Evolutionary conservation across 306 rosid genomes (phyloP).

Genomic region (Arachis stenosperma): DNA sequence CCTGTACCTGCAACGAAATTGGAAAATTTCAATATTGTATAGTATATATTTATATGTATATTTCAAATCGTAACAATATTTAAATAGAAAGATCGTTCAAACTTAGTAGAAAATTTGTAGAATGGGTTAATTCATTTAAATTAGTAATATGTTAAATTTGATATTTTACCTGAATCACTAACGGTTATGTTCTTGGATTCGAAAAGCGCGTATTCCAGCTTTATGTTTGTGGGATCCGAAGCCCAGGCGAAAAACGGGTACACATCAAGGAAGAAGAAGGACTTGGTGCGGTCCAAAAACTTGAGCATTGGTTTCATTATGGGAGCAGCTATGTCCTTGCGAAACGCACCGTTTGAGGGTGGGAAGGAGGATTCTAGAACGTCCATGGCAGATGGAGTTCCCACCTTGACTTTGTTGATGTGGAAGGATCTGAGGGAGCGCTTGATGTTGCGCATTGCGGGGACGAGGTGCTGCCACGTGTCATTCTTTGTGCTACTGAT

Average conservation of each 20-base stretch:
- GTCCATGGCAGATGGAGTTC: slow-evolving; percentile 70
- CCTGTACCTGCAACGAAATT: slow-evolving; percentile 38
- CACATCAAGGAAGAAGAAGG: slow-evolving; percentile 74
- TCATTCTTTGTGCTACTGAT: slow-evolving; percentile 32
- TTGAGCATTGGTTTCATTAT: slow-evolving; percentile 64
- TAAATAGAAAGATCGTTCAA: too few species aligned
- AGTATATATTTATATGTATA: too few species aligned
- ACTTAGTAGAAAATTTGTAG: too few species aligned
- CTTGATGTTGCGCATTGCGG: slow-evolving; percentile 66
- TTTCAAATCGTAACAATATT: too few species aligned
- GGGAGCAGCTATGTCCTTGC: slow-evolving; percentile 47
- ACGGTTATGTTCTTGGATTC: slow-evolving; percentile 47
- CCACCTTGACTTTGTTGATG: slow-evolving; percentile 62
- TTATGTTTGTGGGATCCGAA: slow-evolving; percentile 52
- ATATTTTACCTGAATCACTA: slow-evolving; percentile 51
- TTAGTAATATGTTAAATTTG: too few species aligned
- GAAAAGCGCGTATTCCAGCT: slow-evolving; percentile 61
- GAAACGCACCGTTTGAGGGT: slow-evolving; percentile 73
- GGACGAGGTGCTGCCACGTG: slow-evolving; percentile 55
- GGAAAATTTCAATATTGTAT: too few species aligned
- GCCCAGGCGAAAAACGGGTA: slow-evolving; percentile 73
- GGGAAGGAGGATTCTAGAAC: slow-evolving; percentile 65
- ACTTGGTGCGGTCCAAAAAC: slow-evolving; percentile 66
- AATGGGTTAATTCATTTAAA: too few species aligned
- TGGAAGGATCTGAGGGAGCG: slow-evolving; percentile 47